Conservation (phyloP, 805 yeast species). For the Lipomyces yamadae region DNA sequence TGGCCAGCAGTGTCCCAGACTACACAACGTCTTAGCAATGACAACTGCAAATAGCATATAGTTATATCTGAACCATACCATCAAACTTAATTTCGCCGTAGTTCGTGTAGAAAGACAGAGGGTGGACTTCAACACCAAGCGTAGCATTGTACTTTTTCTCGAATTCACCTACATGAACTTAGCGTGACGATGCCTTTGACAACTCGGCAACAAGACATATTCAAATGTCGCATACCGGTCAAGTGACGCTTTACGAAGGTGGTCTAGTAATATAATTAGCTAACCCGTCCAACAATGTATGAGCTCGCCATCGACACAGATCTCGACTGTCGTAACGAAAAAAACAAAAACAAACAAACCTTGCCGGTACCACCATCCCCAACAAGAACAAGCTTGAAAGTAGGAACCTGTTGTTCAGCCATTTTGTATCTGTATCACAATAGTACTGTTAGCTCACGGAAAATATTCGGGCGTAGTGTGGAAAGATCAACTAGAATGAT, state of each 20-base stretch:
- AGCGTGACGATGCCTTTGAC: neutral
- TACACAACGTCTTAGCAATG: constrained; percentile 22
- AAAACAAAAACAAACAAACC: constrained; percentile 49
- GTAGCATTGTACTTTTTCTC: constrained; percentile 99
- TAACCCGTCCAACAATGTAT: neutral
- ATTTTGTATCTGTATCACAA: constrained; percentile 16
- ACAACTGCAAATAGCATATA: neutral
- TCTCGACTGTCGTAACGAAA: neutral
- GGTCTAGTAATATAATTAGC: constrained; percentile 55
- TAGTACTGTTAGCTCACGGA: neutral
- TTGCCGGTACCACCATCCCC: constrained; percentile 99
- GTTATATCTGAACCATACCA: constrained; percentile 22
- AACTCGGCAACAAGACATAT: neutral
- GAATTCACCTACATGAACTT: constrained; percentile 71
- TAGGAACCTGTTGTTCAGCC: constrained; percentile 65
- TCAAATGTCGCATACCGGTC: constrained; percentile 53
- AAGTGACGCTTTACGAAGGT: constrained; percentile 99
- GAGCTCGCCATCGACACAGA: neutral
- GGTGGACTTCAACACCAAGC: constrained; percentile 99
- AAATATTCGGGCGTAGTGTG: neutral
- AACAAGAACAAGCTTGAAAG: constrained; percentile 96
- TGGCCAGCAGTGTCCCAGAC: constrained; percentile 99
- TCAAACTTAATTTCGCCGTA: constrained; percentile 98
- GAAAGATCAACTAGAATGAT: neutral
- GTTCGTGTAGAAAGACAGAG: constrained; percentile 96